A percentile compares a stretch with the other conserved stretches of the same genome.
Conservation (phyloP, 352 stramenopile genomes). For the Phytophthora idaei region DNA sequence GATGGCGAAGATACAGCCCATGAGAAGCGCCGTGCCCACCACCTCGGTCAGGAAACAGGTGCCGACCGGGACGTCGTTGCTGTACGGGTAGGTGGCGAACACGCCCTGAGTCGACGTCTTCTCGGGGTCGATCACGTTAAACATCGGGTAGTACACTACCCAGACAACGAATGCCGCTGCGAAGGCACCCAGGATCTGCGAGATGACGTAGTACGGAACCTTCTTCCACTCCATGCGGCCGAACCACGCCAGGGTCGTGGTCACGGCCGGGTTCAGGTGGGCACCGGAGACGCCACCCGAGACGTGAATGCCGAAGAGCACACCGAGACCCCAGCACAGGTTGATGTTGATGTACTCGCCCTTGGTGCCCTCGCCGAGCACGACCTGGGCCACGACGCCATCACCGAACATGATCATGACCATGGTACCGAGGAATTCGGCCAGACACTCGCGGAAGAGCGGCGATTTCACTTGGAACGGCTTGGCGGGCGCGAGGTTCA, state of each 20-base stretch:
- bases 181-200: constrained; percentile 63
- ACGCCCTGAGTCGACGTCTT: constrained; percentile 42
- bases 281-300: constrained; percentile 59
- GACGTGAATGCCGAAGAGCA: constrained; percentile 73
- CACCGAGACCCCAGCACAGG: constrained; percentile 73
- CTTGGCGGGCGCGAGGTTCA: constrained; percentile 34
- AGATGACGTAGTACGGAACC: constrained; percentile 56
- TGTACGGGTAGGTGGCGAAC: constrained; percentile 63
- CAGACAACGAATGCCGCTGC: constrained; percentile 51
- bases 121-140: constrained; percentile 54
- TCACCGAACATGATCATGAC: constrained; percentile 73
- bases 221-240: constrained; percentile 59
- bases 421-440: constrained; percentile 68
- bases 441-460: constrained; percentile 59
- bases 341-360: constrained; percentile 76
- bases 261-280: constrained; percentile 75
- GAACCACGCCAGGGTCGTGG: constrained; percentile 56
- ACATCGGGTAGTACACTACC: constrained; percentile 58
- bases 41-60: constrained; percentile 69
- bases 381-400: constrained; percentile 66
- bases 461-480: constrained; percentile 44
- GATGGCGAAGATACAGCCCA: constrained; percentile 70
- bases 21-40: constrained; percentile 59
- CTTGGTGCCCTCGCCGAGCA: constrained; percentile 53
- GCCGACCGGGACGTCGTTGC: constrained; percentile 36